Base-by-base conservation (phyloP, 768 basidiomycete species). In the Leccinum subtestaceum region DNA sequence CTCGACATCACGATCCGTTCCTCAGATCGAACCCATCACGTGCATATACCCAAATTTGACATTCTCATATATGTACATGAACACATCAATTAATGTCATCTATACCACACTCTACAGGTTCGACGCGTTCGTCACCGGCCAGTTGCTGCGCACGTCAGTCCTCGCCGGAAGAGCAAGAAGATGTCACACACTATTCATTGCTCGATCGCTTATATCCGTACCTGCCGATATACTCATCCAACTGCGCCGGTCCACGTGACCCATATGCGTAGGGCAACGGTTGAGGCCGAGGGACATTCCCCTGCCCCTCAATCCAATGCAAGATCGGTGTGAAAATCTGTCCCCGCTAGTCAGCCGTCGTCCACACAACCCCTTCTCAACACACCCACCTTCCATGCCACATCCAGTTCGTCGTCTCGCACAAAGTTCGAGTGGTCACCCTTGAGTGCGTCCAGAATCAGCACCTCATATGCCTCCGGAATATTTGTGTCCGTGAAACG, bases 381-480 rank as follows among this genome's bases (percentile, higher is more conserved):
- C 29, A 43, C 55, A 73, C 82, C 50, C 52, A 91, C 93, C 87
- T 96, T 97, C 96, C 96, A 99, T 2, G 96, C 97, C 54, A 89
- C 87, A 68, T 98, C 96, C 66, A 99, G 81, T 75, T 99, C 96
- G 74, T 99, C 96, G 72, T 98, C 84, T 61, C 96, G 87, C 58
- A 99, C 96, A 79, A 99, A 99, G 80, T 99, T 99, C 27, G 94
- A 96, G 76, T 98, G 95, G 70, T 99, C 96, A n/a, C 96, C 96
- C 72, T 88, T 91, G 74, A 99, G 82, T 13, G 93, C 93, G 70
- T 99, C 96, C 59, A 98, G 81, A 70, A 99, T 95, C 60, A 99
- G 86, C 10, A 89, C 88, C 77, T 98, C 93, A 72, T 97, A 96
- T 32, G 95, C 96, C 78, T 97, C 96, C 31, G 97, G 97, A 62